phyloP scores from a whole-genome alignment of 2,329 filamentous ascomycete genomes.

The Camillea tinctor region DNA sequence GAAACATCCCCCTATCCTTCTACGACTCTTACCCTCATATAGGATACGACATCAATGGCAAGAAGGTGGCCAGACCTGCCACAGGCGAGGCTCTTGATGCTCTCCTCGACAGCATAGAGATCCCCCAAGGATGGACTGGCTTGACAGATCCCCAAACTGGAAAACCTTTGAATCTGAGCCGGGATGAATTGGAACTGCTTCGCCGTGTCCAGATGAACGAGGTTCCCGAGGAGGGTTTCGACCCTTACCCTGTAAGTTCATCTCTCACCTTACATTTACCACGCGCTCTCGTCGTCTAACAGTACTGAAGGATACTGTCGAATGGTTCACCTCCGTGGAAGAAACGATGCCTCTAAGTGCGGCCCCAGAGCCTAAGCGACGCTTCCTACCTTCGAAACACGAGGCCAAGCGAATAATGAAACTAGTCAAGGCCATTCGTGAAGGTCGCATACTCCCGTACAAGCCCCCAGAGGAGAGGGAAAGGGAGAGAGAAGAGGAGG shows the following conservation, averaged over 20 bases:
- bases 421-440: slow-evolving; percentile 90
- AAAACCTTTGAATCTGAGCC: slow-evolving; percentile 82
- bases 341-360: slow-evolving; percentile 95
- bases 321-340: slow-evolving; percentile 87
- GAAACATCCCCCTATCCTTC: slow-evolving; percentile 88
- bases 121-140: slow-evolving; percentile 96
- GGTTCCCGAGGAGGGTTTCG: slow-evolving; percentile 80
- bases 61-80: slow-evolving; percentile 94
- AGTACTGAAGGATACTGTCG: slow-evolving; percentile 67
- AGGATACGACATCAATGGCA: slow-evolving; percentile 98
- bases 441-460: slow-evolving; percentile 91
- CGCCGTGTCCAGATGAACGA: slow-evolving; percentile 88
- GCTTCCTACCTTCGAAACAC: slow-evolving; percentile 95
- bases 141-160: slow-evolving; percentile 92
- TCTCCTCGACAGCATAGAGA: slow-evolving; percentile 90
- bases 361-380: slow-evolving; percentile 91
- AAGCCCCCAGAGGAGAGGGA: slow-evolving; percentile 67
- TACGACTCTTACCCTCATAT: slow-evolving; percentile 99
- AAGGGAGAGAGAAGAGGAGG: slow-evolving; percentile 69
- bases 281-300: slow-evolving; percentile 14
- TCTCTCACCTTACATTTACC: neutral
- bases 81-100: slow-evolving; percentile 92
- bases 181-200: slow-evolving; percentile 85
- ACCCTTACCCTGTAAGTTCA: slow-evolving; percentile 80
- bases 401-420: slow-evolving; percentile 97